Evolutionary conservation across 108 stramenopile species (phyloP).

Genomic region (Cyclotella choctawhatcheeana): DNA sequence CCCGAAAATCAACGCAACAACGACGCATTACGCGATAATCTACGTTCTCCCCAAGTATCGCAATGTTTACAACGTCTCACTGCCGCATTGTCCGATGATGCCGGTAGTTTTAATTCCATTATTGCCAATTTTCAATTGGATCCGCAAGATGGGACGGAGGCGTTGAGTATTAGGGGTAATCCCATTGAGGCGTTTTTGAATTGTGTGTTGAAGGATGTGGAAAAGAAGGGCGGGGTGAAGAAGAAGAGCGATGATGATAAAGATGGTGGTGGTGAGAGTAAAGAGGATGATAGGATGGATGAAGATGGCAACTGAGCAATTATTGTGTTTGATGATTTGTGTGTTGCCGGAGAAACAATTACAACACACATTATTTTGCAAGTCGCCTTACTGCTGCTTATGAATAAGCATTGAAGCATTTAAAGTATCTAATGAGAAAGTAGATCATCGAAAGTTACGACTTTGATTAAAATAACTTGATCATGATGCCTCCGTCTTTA

Average conservation of each 20-base stretch:
- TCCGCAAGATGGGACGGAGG: conserved; percentile 65
- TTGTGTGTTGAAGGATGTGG: conserved; percentile 41
- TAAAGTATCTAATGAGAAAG: too few relatives aligned
- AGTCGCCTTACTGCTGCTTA: too few relatives aligned
- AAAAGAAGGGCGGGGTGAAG: conserved; percentile 28
- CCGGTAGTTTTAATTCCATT: conserved; percentile 71
- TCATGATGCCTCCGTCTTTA: too few relatives aligned
- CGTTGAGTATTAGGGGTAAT: conserved; percentile 55
- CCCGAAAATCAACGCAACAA: conserved; percentile 72
- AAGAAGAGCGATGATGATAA: background rate
- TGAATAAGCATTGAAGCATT: too few relatives aligned
- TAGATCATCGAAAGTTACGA: too few relatives aligned
- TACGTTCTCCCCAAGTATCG: conserved; percentile 76
- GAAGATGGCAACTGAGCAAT: conserved; percentile 14
- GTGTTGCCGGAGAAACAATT: too few relatives aligned
- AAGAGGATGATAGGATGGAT: conserved; percentile 16
- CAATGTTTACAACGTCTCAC: conserved; percentile 74
- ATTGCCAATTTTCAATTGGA: conserved; percentile 83
- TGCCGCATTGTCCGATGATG: conserved; percentile 65
- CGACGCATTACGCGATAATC: conserved; percentile 67
- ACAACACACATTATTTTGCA: too few relatives aligned
- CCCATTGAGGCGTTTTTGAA: conserved; percentile 70
- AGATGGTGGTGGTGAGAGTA: conserved; percentile 30
- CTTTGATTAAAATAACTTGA: too few relatives aligned
- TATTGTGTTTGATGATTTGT: too few relatives aligned